Percentiles rank a stretch among this genome's conserved stretches.
Conservation (phyloP, 805 yeast species). For the Myxozyma geophila region DNA sequence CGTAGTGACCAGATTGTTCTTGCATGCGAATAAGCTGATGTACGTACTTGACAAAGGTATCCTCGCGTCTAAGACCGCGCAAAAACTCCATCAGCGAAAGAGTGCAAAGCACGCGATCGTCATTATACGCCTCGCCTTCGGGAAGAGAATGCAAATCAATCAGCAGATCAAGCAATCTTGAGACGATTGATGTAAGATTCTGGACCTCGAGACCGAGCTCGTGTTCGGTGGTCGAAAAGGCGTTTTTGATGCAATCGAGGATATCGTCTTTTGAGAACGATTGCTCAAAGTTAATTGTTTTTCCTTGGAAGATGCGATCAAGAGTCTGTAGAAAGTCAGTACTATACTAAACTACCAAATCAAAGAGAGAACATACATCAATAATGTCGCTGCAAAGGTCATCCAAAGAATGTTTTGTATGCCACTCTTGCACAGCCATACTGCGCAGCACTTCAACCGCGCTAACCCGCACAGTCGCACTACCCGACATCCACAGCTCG, state of each 20-base stretch:
- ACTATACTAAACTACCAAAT: background rate
- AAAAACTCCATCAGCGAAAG: conserved; percentile 76
- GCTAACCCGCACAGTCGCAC: conserved; percentile 61
- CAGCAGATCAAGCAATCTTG: conserved; percentile 65
- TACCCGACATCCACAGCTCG: conserved; percentile 70
- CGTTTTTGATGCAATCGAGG: conserved; percentile 54
- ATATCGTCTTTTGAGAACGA: conserved; percentile 59
- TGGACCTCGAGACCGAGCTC: conserved; percentile 50
- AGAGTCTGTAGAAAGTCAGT: conserved; percentile 50
- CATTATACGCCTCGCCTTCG: conserved; percentile 79
- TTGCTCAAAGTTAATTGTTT: conserved; percentile 55
- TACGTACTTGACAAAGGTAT: conserved; percentile 76
- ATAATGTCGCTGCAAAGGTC: conserved; percentile 23
- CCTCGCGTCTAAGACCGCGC: conserved; percentile 77
- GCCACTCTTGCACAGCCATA: conserved; percentile 67
- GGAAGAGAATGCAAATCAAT: conserved; percentile 76
- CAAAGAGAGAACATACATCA: conserved; percentile 20
- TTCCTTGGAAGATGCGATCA: conserved; percentile 63
- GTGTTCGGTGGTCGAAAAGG: conserved; percentile 62
- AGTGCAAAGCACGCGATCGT: conserved; percentile 80
- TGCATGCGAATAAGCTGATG: conserved; percentile 73
- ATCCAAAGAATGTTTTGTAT: conserved; percentile 47
- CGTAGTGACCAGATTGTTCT: conserved; percentile 61
- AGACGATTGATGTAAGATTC: conserved; percentile 50
- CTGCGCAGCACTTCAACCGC: conserved; percentile 75